Conservation (phyloP, 805 yeast genomes). For the Ogataea trehaloabstinens region DNA sequence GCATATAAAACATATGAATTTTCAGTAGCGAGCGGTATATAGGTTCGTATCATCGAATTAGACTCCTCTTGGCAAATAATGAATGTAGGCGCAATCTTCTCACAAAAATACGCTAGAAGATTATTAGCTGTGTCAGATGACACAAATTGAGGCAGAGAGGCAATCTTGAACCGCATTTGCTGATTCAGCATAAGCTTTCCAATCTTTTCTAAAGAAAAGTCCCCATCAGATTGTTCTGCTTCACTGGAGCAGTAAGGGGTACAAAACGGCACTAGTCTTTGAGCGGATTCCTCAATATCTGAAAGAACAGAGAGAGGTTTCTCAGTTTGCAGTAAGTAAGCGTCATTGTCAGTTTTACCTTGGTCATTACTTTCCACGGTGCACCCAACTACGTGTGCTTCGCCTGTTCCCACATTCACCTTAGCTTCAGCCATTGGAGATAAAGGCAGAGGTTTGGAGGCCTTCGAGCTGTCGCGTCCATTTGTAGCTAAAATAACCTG, state of each 20-base stretch:
- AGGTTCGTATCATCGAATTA: constrained; percentile 8
- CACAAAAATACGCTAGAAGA: constrained; percentile 7
- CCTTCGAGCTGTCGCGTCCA: too few species aligned
- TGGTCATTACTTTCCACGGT: too few species aligned
- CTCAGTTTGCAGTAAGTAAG: background rate
- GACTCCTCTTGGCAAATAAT: constrained; percentile 8
- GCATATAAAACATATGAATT: constrained; percentile 7
- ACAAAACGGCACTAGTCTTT: background rate
- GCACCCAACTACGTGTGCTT: too few species aligned
- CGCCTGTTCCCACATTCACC: too few species aligned
- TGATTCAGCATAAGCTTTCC: background rate
- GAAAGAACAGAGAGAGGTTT: background rate
- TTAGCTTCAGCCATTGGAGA: too few species aligned
- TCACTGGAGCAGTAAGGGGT: background rate
- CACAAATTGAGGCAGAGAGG: constrained; percentile 5
- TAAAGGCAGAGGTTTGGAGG: too few species aligned
- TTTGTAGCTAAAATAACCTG: too few species aligned
- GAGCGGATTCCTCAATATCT: background rate
- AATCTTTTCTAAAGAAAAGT: background rate
- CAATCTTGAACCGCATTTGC: background rate
- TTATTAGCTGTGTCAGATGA: constrained; percentile 6
- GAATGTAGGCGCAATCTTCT: constrained; percentile 6
- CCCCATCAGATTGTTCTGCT: background rate
- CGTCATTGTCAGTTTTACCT: too few species aligned
- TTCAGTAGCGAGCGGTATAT: constrained; percentile 7